Evolutionary conservation across 495 filamentous ascomycete genomes (phyloP).

Genomic region (Hypoxylon lienhwacheense): DNA sequence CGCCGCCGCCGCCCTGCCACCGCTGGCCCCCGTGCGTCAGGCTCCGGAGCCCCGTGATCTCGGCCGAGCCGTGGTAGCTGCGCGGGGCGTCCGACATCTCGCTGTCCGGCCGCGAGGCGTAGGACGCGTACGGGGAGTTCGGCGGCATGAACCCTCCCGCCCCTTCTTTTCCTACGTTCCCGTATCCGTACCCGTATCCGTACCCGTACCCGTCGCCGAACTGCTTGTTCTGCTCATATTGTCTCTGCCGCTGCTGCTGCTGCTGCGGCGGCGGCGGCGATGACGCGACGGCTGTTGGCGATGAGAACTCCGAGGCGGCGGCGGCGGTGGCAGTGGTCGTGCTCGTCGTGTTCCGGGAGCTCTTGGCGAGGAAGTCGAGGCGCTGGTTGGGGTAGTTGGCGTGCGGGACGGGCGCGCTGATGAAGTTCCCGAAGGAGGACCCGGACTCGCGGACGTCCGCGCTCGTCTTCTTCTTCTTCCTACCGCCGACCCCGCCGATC

Average conservation of each 20-base stretch:
- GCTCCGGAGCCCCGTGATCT: constrained; percentile 31
- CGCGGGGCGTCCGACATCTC: constrained; percentile 28
- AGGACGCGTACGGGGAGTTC: constrained; percentile 28
- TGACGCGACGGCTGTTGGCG: constrained; percentile 23
- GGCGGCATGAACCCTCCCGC: constrained; percentile 39
- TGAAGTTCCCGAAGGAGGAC: constrained; percentile 50
- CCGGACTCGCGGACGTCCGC: constrained; percentile 46
- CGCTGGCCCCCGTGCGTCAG: constrained; percentile 21
- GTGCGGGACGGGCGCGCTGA: constrained; percentile 47
- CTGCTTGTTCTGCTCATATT: too few relatives aligned
- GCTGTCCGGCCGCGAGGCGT: constrained; percentile 26
- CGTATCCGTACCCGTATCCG: too few relatives aligned
- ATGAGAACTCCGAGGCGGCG: constrained; percentile 14
- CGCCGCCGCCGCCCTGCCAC: neutral
- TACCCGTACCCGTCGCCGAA: constrained; percentile 11
- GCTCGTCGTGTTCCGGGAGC: constrained; percentile 8
- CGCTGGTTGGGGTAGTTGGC: constrained; percentile 37
- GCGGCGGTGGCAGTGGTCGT: too few relatives aligned
- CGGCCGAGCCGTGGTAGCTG: constrained; percentile 34
- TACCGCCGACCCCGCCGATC: too few relatives aligned
- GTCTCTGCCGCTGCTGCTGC: neutral
- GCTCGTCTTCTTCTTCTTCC: constrained; percentile 21
- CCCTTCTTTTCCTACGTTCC: too few relatives aligned
- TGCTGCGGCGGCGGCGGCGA: neutral
- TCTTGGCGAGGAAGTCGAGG: constrained; percentile 44